Percentiles rank a stretch among this genome's conserved stretches.
phyloP scores from a whole-genome alignment of 2,329 filamentous ascomycete genomes.

The Laburnicola sp. region DNA sequence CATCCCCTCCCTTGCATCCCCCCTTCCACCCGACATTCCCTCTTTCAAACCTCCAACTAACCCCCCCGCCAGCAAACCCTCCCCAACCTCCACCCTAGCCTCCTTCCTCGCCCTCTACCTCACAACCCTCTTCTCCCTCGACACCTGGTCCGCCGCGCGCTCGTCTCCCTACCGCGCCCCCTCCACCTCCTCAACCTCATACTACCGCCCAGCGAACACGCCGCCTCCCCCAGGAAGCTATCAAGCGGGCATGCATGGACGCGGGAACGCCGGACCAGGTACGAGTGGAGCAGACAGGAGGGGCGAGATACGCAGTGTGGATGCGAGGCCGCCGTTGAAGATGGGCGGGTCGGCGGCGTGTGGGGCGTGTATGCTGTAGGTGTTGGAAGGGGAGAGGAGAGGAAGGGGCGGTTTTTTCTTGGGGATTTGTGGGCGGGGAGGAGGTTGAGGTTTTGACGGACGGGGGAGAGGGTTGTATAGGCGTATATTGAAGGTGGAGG shows the following conservation, averaged over 20 bases:
- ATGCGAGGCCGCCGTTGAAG: constrained; percentile 33
- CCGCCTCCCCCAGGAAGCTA: constrained; percentile 29
- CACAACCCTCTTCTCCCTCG: constrained; percentile 46
- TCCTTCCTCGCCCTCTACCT: constrained; percentile 45
- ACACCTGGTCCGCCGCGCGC: constrained; percentile 42
- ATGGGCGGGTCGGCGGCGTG: constrained; percentile 32
- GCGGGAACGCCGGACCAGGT: constrained; percentile 25
- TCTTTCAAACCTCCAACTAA: neutral
- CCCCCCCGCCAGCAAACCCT: constrained; percentile 35
- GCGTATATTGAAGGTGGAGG: too few relatives aligned
- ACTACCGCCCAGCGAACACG: constrained; percentile 27
- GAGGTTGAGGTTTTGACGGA: too few relatives aligned
- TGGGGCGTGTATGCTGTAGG: constrained; percentile 33
- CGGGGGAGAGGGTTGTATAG: too few relatives aligned
- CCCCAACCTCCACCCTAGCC: constrained; percentile 24
- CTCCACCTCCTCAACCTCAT: constrained; percentile 17
- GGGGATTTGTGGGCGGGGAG: too few relatives aligned
- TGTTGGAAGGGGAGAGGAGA: too few relatives aligned
- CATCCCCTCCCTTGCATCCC: neutral
- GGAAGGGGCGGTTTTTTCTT: too few relatives aligned
- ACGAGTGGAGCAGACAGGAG: constrained; percentile 14
- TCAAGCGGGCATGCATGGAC: constrained; percentile 37
- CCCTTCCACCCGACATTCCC: neutral
- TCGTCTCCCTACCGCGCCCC: constrained; percentile 37
- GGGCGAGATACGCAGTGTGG: constrained; percentile 28